Base-by-base conservation (phyloP, 1,139 yeast species). In the Candida glucosophila region DNA sequence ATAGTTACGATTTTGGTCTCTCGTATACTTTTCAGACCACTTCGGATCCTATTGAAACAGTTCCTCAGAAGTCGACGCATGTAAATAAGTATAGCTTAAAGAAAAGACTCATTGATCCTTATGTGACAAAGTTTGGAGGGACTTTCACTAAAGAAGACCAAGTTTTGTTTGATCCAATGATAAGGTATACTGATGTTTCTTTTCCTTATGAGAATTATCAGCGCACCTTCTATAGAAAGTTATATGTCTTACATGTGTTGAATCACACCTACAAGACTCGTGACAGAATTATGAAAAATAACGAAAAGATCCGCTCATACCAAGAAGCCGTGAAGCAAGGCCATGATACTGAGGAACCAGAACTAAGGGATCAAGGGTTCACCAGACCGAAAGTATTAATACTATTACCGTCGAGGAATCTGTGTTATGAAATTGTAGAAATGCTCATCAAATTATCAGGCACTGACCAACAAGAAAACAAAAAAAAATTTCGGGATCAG, bases 291-390 rank as follows among this genome's bases (percentile, higher is more conserved):
- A 44, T 88, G 37, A 81, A 80, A 46, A 79, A 90, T 51, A 82
- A 78, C 37, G 67, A 69, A 23, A 76, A 72, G 40, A 52, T 78
- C 25, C 57, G 62, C 15, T 45, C 54, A 9, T 60, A 60, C 24
- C 52, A 56, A 29, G 78, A 63, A 40, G 60, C 57, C 36, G 44
- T 58, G 18, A 55, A 61, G 25, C 47, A 49, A 16, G 74, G 74
- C 1, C 40, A 45, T 19, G 47, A 40, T 2, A 47, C 55, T n/a
- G 59, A 56, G 8, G 75, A 67, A 31, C 54, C 53, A 4, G 95
- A 85, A 41, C 64, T 69, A 33, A 60, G 93, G 32, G 98, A 90
- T 49, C 98, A 90, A 51, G 97, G 98, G 10, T 92, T 86, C 46
- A 88, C 96, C 0, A 67, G 97, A 34, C 95, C 98, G 1, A 88